Evolutionary conservation across 345 rosid species (phyloP), one percentile per base, ranked within the genome.

Genomic region (Populus pruinosa): DNA sequence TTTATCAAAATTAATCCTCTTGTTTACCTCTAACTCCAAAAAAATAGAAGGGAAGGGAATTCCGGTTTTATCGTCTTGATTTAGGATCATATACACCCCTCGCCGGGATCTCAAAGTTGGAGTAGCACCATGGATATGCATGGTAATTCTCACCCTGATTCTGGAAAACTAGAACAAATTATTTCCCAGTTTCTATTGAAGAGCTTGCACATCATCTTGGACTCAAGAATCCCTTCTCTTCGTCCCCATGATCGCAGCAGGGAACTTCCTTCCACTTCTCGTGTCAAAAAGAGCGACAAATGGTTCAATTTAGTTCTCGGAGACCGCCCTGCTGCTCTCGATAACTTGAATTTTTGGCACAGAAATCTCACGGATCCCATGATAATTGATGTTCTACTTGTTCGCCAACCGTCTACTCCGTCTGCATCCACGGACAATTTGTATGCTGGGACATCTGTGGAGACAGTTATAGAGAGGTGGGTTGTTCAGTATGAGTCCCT

Each of bases 261-360:
- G 62, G 87, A 80, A n/a, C 71, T 69, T 36, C 69, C 70, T 16
- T 85, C 92, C 0, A 79, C 53, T 85, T 81, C 79, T 69, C 86
- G 87, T 61, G 86, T 77, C 41, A 90, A 76, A 78, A 92, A 86
- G 89, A 94, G 87, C 59, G 98, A 94, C 80, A 92, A 85, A 88
- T 94, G 98, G 98, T 94, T 94, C 82, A 90, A 92, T 85, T 85
- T 94, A 71, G 89, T 89, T 3, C 85, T 92, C 77, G 98, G 98
- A 64, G 94, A 88, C 77, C 94, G 94, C 76, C 94, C 96, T 44
- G 85, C 92, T 2, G 93, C 87, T 16, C 70, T 89, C 10, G 94
- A 91, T 70, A 89, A 88, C 77, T 71, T 92, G 80, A 87, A 90
- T 81, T 90, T 90, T 79, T 91, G 96, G 94, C 94, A 88, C 44